These are phyloP conservation scores for Trametes punicea DNA, from an alignment of 768 basidiomycete genomes.

Conservation along the genomic window DNA sequence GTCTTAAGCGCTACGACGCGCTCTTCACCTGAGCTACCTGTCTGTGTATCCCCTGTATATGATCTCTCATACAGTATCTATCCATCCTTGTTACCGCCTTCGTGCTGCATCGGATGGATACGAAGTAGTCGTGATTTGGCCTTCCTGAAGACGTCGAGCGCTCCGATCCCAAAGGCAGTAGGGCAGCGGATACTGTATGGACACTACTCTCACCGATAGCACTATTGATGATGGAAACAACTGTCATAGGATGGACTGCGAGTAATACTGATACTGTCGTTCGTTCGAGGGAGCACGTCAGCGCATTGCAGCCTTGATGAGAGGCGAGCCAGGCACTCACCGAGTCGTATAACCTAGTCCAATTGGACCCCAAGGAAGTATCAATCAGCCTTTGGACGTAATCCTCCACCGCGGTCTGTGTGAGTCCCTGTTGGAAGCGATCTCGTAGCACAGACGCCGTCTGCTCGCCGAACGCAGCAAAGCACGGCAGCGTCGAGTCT, in stretches of 20 bases:
- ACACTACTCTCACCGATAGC: background rate
- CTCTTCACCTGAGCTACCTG: slow-evolving; percentile 40
- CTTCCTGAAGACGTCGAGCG: background rate
- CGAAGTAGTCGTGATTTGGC: background rate
- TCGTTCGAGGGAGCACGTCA: background rate
- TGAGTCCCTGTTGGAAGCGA: slow-evolving; percentile 88
- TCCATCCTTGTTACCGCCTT: background rate
- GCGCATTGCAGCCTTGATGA: background rate
- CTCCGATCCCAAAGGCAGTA: too few species aligned
- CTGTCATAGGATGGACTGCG: slow-evolving; percentile 78
- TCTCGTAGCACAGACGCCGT: slow-evolving; percentile 87
- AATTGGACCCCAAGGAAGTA: slow-evolving; percentile 85
- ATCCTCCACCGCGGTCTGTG: slow-evolving; percentile 79
- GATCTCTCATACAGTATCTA: slow-evolving; percentile 1
- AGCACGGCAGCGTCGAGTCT: slow-evolving; percentile 91
- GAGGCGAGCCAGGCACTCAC: slow-evolving; percentile 41
- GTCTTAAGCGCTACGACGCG: slow-evolving; percentile 70
- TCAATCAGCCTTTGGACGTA: slow-evolving; percentile 90
- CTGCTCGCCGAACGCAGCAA: slow-evolving; percentile 85
- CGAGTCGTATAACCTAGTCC: slow-evolving; percentile 96
- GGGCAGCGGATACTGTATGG: background rate
- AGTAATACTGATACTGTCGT: slow-evolving; percentile 86
- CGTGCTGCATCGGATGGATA: background rate
- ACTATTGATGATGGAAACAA: background rate
- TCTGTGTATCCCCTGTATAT: background rate